Base-by-base conservation (phyloP, 2,329 filamentous ascomycete species). In the Huntiella abstrusa region DNA sequence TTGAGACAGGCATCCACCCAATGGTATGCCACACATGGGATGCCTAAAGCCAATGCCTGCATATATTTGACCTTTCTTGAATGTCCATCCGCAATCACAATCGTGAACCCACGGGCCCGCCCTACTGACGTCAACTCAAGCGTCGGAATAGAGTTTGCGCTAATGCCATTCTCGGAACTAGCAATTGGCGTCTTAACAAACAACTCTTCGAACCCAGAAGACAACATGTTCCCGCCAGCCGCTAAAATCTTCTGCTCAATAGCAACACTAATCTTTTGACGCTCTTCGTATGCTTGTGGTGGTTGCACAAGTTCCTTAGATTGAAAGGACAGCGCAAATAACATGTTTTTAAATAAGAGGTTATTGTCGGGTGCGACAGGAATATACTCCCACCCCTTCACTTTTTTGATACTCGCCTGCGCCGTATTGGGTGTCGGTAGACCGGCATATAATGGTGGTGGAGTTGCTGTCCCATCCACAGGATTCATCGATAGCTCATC, bases 31-130 rank as follows among this genome's bases (percentile, higher is more conserved):
- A 98, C 67, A 55, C 87, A 94, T 0, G 91, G 91, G 0, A 98
- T 63, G 1, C 84, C 85, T 1, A 98, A 71, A 0, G 91, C 87
- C 2, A 98, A 71, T 0, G 91, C 91, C 62, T 96, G 87, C 69
- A 96, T 83, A 59, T 91, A 95, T 58, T 96, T 98, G 43, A 78
- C 74, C 52, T 85, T 86, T 41, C 88, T 77, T 5, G 83, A 91
- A 58, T 94, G 82, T 4, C 75, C 73, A 56, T 96, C 84, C 0
- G 87, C 80, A 50, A 98, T 83, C 11, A 96, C 65, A 3, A 85
- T 87, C 0, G 83, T 77, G 56, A 98, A 96, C 0, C 83, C 80
- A 1, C 77, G 65, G 2, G 69, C 62, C 33, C 64, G 56, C 16
- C 71, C 71, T 16, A 65, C 59, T 8, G 65, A 53, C 1, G 64